Conservation (phyloP, 371 early-diverging fungal species). For the Mortierella sp. region DNA sequence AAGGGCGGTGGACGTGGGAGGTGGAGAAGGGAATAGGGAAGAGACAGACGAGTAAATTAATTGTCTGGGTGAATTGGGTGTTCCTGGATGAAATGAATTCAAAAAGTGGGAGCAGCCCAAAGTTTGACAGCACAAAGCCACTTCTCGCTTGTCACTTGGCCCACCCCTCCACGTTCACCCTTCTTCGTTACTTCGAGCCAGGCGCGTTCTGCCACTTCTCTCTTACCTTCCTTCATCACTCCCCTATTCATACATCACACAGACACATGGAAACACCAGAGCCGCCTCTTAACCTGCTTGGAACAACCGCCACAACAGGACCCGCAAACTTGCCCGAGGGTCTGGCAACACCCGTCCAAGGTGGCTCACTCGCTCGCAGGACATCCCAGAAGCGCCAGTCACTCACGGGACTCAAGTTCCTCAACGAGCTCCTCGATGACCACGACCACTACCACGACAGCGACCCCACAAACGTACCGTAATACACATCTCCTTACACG, state of each 20-base stretch:
- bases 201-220: neutral
- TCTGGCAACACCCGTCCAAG: conserved; percentile 22
- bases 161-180: neutral
- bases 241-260: neutral
- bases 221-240: neutral
- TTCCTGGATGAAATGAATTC: neutral
- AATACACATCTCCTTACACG: neutral
- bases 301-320: neutral
- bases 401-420: conserved; percentile 53
- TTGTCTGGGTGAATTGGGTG: neutral
- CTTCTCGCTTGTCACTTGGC: neutral
- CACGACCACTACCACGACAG: conserved; percentile 31
- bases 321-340: conserved; percentile 1
- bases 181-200: neutral
- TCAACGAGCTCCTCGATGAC: conserved; percentile 50
- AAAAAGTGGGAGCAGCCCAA: neutral
- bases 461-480: conserved; percentile 8
- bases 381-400: conserved; percentile 49
- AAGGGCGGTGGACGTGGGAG: neutral
- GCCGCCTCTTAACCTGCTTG: conserved; percentile 1
- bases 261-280: conserved; percentile 25
- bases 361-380: conserved; percentile 17
- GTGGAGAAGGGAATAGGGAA: neutral
- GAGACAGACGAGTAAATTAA: neutral
- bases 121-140: conserved; percentile 12